phyloP scores from a whole-genome alignment of 225 moss, liverwort and hornwort species.

The Neckera pumila region DNA sequence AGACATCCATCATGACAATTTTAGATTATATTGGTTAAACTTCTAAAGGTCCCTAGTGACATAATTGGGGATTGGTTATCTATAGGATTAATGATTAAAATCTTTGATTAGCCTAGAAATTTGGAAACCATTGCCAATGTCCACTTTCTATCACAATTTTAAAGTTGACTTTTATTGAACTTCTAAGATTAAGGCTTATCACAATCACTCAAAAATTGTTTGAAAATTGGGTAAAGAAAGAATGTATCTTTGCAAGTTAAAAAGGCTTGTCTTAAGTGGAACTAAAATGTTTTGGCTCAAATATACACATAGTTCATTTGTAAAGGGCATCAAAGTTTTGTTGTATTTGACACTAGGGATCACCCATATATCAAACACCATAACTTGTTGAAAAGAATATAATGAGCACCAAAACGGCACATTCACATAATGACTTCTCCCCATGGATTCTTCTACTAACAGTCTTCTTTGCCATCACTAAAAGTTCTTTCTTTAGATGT shows the following conservation, averaged over 20 bases:
- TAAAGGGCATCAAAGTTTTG: not conserved
- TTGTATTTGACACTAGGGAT: not conserved
- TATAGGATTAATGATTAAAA: not conserved
- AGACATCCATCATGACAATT: not conserved
- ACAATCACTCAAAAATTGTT: not conserved
- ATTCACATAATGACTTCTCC: not conserved
- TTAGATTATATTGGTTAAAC: not conserved
- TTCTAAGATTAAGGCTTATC: not conserved
- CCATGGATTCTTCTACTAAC: not conserved
- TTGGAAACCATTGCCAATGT: not conserved
- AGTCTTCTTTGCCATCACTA: not conserved
- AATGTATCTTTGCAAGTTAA: not conserved
- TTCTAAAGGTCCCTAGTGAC: not conserved
- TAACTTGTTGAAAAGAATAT: not conserved
- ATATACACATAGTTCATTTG: not conserved
- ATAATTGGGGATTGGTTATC: not conserved
- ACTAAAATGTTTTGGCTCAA: not conserved
- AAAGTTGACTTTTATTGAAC: not conserved
- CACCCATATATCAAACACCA: not conserved
- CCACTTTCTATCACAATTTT: not conserved
- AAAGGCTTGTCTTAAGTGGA: too few relatives aligned
- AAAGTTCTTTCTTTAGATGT: not conserved
- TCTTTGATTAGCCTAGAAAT: not conserved
- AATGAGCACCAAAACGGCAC: not conserved
- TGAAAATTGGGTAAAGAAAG: not conserved